Base-by-base conservation (phyloP, 495 filamentous ascomycete genomes). In the Jackrogersella minutella region DNA sequence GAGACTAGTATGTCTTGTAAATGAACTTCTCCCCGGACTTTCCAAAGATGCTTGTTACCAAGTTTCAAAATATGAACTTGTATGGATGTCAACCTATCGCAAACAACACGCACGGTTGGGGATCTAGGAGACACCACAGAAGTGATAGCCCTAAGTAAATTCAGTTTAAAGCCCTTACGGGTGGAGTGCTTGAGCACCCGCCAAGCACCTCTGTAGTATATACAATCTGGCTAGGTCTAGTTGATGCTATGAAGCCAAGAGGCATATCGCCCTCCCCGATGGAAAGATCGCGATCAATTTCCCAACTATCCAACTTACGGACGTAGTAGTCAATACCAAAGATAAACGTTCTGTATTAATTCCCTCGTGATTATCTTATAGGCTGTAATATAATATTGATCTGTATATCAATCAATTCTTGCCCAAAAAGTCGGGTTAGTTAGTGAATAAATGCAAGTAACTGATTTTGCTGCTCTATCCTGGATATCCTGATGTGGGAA, bases 101-200 rank as follows among this genome's bases (percentile, higher is more conserved):
- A 47, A 47, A 47, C 44, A 47, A n/a, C 13, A 13, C 24, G 44
- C 44, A 47, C 44, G 44, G 44, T 47, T 47, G 44, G 44, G 44
- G 44, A 14, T 16, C 3, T 16, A 30, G 44, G 44, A 24, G 22
- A 17, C 24, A 47, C 44, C 44, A 14, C 22, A 44, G 22, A 47
- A 47, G 6, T 47, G 44, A 47, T 30, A 47, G 44, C 44, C 44
- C 44, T 47, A 47, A 28, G 44, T 16, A 47, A 47, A 47, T 28
- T 47, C 13, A 8, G 5, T 24, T 4, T 21, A 16, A 21, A 10
- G 19, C 1, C 21, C 14, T 7, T 16, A 11, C 19, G 41, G 21
- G 2, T 24, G 19, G 11, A 9, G 19, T 17, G 10, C 2, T 44
- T 24, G 10, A 2, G 11, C 9, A 30, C 26, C 26, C 26, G 7